Evolutionary conservation across 108 stramenopile genomes (phyloP), one percentile per base, ranked within the genome.

Genomic region (Fistulifera pelliculosa): DNA sequence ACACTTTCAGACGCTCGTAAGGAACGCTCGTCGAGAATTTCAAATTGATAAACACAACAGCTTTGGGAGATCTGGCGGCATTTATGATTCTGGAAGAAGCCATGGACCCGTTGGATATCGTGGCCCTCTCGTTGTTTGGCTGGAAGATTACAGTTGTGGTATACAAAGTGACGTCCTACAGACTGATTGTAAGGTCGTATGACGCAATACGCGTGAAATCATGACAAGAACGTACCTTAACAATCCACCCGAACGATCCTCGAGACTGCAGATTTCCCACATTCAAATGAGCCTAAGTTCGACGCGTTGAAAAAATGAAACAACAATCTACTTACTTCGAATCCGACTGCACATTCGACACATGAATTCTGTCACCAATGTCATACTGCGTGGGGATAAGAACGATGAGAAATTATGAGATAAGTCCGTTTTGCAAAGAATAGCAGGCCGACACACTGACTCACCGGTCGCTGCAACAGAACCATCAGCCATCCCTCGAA

Each of bases 301-400:
- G 44, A 21, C 5, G 3, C 27, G 27, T n/a, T 11, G 22, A 52
- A 35, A 8, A 23, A 3, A 18, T 52, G 7, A 5, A 18, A 23
- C 12, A 52, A 28, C 12, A 38, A n/a, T n/a, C 5, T 23, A 39
- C 54, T 14, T 24, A 18, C 35, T 44, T 23, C 14, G 59, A 48
- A 1, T 41, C 53, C 10, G 18, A 16, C 40, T 55, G 38, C 13
- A 61, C 48, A 31, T 69, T 60, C 38, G 51, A 52, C 19, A 85
- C 64, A 0, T 71, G 69, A 54, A 91, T 76, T 56, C 79, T 56
- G 61, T 91, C 89, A 4, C 89, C 89, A 42, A 91, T 78, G 52
- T 85, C 85, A 56, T 74, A 91, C 7, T 85, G 81, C 14, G 65
- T 63, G 1, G 71, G 65, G n/a, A 73, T 57, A 4, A 80, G 66